Conservation (phyloP, 805 yeast species). For the Tetrapisispora pingtungensis region DNA sequence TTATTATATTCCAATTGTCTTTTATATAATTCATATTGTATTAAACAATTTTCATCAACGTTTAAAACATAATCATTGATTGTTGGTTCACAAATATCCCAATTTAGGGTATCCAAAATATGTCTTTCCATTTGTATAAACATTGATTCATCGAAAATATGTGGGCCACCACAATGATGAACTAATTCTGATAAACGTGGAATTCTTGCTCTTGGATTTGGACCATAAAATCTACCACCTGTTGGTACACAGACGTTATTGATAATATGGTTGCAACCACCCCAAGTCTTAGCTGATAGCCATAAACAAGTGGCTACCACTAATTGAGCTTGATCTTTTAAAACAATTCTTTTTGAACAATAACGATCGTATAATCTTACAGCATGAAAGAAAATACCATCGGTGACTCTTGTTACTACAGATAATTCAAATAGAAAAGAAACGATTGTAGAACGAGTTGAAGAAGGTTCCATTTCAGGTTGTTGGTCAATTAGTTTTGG, state of each 20-base stretch:
- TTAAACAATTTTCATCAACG: constrained; percentile 34
- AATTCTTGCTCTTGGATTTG: constrained; percentile 61
- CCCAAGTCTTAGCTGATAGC: constrained; percentile 76
- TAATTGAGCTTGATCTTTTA: constrained; percentile 76
- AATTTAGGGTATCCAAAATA: constrained; percentile 55
- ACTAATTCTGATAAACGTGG: constrained; percentile 65
- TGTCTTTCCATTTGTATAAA: constrained; percentile 69
- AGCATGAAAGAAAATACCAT: constrained; percentile 56
- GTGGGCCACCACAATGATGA: constrained; percentile 53
- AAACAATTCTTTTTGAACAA: constrained; percentile 74
- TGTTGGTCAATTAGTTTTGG: constrained; percentile 65
- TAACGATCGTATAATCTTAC: constrained; percentile 78
- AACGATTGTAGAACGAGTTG: constrained; percentile 58
- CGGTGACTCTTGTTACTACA: constrained; percentile 50
- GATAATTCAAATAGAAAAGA: constrained; percentile 71
- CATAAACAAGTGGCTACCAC: constrained; percentile 86
- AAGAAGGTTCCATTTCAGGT: constrained; percentile 68
- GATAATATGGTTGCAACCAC: constrained; percentile 59
- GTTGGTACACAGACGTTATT: constrained; percentile 37
- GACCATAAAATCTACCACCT: constrained; percentile 54
- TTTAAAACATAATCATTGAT: constrained; percentile 36
- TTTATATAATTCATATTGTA: constrained; percentile 27
- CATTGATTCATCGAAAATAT: constrained; percentile 47
- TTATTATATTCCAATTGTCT: constrained; percentile 21
- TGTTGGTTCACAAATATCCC: constrained; percentile 59